Percentiles rank a stretch among this genome's conserved stretches.
These are phyloP conservation scores for Lentinula lateritia DNA, from an alignment of 768 basidiomycete genomes.

Conservation along the genomic window DNA sequence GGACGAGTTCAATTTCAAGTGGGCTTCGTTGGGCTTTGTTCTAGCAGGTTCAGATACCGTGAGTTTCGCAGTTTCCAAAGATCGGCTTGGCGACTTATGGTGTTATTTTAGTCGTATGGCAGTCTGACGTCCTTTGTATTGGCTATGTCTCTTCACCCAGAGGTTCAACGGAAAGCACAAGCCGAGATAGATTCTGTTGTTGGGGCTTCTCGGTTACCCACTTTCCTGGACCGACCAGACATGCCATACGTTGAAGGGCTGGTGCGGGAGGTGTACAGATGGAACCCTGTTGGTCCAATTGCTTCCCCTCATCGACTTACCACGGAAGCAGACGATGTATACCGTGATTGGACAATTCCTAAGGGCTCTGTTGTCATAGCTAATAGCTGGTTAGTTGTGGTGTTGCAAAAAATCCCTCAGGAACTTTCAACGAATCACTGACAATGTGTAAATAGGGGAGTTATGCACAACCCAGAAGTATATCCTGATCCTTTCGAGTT, in stretches of 20 bases:
- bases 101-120: constrained; percentile 10
- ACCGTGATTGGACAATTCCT: constrained; percentile 30
- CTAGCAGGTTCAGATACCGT: constrained; percentile 15
- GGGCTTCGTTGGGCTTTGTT: constrained; percentile 10
- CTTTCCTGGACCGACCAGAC: constrained; percentile 15
- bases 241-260: constrained; percentile 18
- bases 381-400: constrained; percentile 16
- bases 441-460: constrained; percentile 14
- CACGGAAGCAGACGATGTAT: constrained; percentile 22
- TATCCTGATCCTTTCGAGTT: constrained; percentile 27
- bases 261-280: constrained; percentile 18
- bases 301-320: constrained; percentile 13
- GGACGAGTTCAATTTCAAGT: constrained; percentile 11
- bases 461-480: constrained; percentile 23
- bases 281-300: constrained; percentile 15
- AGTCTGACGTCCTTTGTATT: constrained; percentile 18
- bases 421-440: background rate
- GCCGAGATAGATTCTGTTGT: constrained; percentile 20
- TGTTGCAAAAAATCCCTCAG: background rate
- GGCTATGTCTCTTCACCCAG: constrained; percentile 18
- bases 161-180: constrained; percentile 19
- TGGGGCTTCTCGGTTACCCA: constrained; percentile 19
- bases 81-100: background rate
- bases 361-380: constrained; percentile 21
- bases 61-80: background rate